phyloP scores from a whole-genome alignment of 2,329 filamentous ascomycete species.

The Sclerotinia trifoliorum region DNA sequence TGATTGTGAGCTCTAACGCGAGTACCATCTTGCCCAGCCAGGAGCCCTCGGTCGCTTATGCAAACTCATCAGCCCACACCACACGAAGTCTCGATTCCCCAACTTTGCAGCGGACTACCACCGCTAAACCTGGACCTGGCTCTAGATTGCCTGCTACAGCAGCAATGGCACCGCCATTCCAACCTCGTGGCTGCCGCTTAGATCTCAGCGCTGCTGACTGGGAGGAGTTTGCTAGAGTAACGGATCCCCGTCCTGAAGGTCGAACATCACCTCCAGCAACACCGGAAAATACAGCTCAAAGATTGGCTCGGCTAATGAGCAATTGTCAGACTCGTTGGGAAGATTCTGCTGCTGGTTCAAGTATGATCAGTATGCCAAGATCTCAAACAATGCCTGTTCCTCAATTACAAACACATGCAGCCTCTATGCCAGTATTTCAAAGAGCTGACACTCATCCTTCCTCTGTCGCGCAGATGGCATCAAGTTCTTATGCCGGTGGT shows the following conservation, averaged over 20 bases:
- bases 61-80: not conserved
- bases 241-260: slow-evolving; percentile 15
- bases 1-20: not conserved
- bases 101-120: not conserved
- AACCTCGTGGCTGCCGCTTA: slow-evolving; percentile 32
- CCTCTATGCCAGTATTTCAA: slow-evolving; percentile 20
- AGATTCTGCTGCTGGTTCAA: slow-evolving; percentile 22
- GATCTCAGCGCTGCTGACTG: slow-evolving; percentile 17
- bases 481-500: not conserved
- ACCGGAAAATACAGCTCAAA: slow-evolving; percentile 26
- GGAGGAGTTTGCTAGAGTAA: slow-evolving; percentile 15
- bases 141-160: slow-evolving; percentile 36
- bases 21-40: not conserved
- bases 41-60: not conserved
- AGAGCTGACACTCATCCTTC: slow-evolving; percentile 30
- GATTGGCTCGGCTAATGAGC: slow-evolving; percentile 31
- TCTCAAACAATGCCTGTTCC: slow-evolving; percentile 27
- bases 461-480: not conserved
- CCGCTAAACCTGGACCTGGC: slow-evolving; percentile 7
- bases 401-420: slow-evolving; percentile 7
- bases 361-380: slow-evolving; percentile 21
- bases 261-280: slow-evolving; percentile 21
- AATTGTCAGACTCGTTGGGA: slow-evolving; percentile 32
- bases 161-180: slow-evolving; percentile 41
- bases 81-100: slow-evolving; percentile 10